Base-by-base conservation (phyloP, 306 rosid genomes). In the Albizia julibrissin region DNA sequence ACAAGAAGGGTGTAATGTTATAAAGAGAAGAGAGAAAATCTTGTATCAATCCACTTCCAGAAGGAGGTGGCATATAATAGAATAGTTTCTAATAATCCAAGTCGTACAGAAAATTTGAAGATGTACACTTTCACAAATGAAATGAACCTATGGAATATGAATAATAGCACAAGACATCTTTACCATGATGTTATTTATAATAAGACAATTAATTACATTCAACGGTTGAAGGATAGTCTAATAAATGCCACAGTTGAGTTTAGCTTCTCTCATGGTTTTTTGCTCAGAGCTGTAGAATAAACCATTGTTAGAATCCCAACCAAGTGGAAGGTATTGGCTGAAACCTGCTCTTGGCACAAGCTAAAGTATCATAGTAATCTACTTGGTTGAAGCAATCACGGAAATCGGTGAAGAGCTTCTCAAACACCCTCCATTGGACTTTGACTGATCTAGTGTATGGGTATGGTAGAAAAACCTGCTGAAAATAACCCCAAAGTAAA, bases 401-500 rank as follows among this genome's bases (percentile, higher is more conserved):
- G 77, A 92, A 91, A 86, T 92, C 97, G 1, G 95, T 92, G 87
- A 92, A 91, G 64, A 94, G 97, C 90, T 91, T 94, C 81, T 92
- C 95, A 83, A 87, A 92, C 88, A 94, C 95, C 92, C 85, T 89
- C 98, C 98, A 89, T 54, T 94, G 94, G 34, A 92, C 94, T 86
- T 85, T 84, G 50, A 81, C 68, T 9, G 97, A 89, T 82, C 83
- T 87, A 3, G 93, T 82, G 82, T 92, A 92, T 1, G 97, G 97
- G 71, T 88, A 91, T 52, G 94, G 95, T 74, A 94, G 97, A 84
- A 89, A 91, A 79, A 91, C 91, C 97, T 94, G 91, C 86, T 18
- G 67, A 62, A 68, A 81, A 13, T 40, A 22, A 10, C 5, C 29
- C 65, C 27, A 58, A 40, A 13, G 8, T n/a, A 40, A 40, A 8